Base-by-base conservation (phyloP, 2,329 filamentous ascomycete species). In the Celoporthe dispersa region DNA sequence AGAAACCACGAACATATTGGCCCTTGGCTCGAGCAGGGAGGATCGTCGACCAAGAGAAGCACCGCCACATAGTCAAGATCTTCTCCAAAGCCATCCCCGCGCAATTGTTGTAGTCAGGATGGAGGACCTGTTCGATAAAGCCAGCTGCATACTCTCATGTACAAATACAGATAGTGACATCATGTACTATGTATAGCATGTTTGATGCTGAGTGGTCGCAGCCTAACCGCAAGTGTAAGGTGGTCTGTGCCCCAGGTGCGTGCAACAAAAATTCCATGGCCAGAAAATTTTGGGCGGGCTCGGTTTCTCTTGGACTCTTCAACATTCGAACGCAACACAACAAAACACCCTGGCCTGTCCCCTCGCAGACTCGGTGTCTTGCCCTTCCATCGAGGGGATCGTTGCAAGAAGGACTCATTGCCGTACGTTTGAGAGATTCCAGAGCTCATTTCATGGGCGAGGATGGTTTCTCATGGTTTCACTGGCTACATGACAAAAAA, bases 381-480 rank as follows among this genome's bases (percentile, higher is more conserved):
- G 67, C 31, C 31, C 64, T 48, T 44, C 48, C 37, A n/a, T 39
- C 3, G 57, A 35, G 67, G 64, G 67, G 67, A 60, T 22, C 55
- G 73, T 73, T 73, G 73, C 73, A 64, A 73, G 73, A 73, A 64
- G n/a, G 67, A 71, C 37, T 67, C 44, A 37, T 67, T 55, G 71
- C 73, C 73, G 73, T 72, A 71, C 70, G 73, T 73, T 73, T 73
- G 73, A 73, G 71, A 69, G 73, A 68, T 61, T 61, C 53, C 68
- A 66, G 72, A 73, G 73, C 73, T 19, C 64, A 31, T 61, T 37
- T 69, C 35, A 33, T 12, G 64, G 44, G 74, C 75, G 51, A 31
- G 76, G 75, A 77, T 64, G 75, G 70, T 74, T 73, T 76, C 75
- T 75, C 68, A 77, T 77, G 76, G 73, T 74, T 72, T 71, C 72